These are phyloP conservation scores for Xylaria sp. DNA, from an alignment of 2,329 filamentous ascomycete species.

Conservation along the genomic window DNA sequence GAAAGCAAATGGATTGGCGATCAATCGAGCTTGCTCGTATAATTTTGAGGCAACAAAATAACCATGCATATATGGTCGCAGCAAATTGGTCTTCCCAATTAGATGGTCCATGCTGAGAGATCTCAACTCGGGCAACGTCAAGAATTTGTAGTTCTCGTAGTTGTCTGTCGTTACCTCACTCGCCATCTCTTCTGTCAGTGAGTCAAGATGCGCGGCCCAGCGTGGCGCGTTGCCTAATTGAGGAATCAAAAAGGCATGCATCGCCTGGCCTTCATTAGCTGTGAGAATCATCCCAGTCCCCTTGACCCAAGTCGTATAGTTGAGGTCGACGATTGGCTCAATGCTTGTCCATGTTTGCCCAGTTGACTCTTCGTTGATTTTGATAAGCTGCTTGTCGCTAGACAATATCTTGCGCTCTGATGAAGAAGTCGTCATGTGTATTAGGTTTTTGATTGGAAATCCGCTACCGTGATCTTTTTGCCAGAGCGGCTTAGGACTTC, in stretches of 20 bases:
- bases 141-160: conserved; percentile 99
- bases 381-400: conserved; percentile 94
- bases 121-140: conserved; percentile 86
- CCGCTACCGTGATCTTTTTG: conserved; percentile 97
- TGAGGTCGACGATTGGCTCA: conserved; percentile 93
- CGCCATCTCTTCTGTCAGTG: conserved; percentile 98
- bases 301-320: conserved; percentile 91
- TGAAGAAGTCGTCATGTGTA: conserved; percentile 75
- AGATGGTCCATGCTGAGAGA: conserved; percentile 88
- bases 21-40: conserved; percentile 93
- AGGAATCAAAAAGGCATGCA: conserved; percentile 94
- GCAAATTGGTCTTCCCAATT: conserved; percentile 86
- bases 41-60: conserved; percentile 96
- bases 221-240: conserved; percentile 91
- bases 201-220: conserved; percentile 98
- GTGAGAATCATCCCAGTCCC: conserved; percentile 92
- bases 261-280: conserved; percentile 91
- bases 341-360: conserved; percentile 95
- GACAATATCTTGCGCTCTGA: conserved; percentile 89
- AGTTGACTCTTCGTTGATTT: conserved; percentile 87
- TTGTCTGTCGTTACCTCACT: conserved; percentile 81
- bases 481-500: conserved; percentile 84
- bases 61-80: conserved; percentile 98
- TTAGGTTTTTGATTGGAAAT: conserved; percentile 87
- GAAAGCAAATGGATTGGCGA: conserved; percentile 92